A percentile compares a stretch with the other conserved stretches of the same genome.
These are phyloP conservation scores for Stereocaulon alpinum DNA, from an alignment of 495 filamentous ascomycete genomes.

Conservation along the genomic window DNA sequence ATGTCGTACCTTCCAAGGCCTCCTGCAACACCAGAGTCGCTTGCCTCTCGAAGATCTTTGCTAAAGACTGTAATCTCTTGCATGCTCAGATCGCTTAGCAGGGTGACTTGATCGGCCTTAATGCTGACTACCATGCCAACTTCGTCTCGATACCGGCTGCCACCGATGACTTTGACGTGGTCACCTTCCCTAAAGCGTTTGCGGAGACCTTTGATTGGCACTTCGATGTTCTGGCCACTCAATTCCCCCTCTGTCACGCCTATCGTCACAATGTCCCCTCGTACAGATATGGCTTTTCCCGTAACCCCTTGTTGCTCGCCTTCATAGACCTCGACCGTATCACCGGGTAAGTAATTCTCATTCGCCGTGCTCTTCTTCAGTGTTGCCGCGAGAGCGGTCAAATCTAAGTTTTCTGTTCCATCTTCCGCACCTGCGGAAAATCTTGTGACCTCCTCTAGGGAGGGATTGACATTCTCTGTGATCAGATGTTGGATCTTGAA, in stretches of 20 bases:
- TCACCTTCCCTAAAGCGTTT: conserved; percentile 91
- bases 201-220: conserved; percentile 82
- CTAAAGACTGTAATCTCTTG: conserved; percentile 96
- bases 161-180: conserved; percentile 97
- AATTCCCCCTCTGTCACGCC: conserved; percentile 76
- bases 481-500: conserved; percentile 77
- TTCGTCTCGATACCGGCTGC: conserved; percentile 85
- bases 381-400: conserved; percentile 77
- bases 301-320: conserved; percentile 89
- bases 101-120: conserved; percentile 77
- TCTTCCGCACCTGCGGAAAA: conserved; percentile 84
- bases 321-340: conserved; percentile 89
- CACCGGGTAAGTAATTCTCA: conserved; percentile 78
- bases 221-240: conserved; percentile 75
- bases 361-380: conserved; percentile 67
- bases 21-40: conserved; percentile 72
- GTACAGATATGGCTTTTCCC: conserved; percentile 78
- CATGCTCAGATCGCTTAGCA: conserved; percentile 82
- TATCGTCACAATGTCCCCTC: conserved; percentile 83
- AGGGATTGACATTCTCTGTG: conserved; percentile 83
- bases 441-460: conserved; percentile 86
- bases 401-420: conserved; percentile 85
- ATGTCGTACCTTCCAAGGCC: conserved; percentile 78
- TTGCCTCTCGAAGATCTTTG: conserved; percentile 87
- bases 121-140: conserved; percentile 95